Evolutionary conservation across 495 filamentous ascomycete species (phyloP).

Genomic region (Lichina pygmaea): DNA sequence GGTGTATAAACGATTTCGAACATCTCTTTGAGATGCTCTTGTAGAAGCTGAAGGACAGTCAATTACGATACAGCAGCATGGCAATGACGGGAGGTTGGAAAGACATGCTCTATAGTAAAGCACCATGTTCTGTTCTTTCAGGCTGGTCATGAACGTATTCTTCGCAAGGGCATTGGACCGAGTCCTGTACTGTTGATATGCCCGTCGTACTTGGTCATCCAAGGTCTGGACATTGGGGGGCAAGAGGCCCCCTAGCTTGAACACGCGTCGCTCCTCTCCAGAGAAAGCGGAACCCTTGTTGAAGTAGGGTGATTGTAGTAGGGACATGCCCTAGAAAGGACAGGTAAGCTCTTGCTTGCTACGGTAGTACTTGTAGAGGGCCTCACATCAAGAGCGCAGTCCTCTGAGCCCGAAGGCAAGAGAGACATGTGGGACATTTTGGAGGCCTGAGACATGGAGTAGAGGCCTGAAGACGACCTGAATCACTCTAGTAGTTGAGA

Average conservation of each 20-base stretch:
- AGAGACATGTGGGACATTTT: conserved; percentile 34
- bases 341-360: neutral
- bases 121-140: conserved; percentile 64
- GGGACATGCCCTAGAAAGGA: conserved; percentile 21
- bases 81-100: neutral
- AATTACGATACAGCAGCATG: neutral
- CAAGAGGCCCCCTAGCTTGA: conserved; percentile 44
- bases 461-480: too few relatives aligned
- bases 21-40: conserved; percentile 56
- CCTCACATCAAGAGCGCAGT: conserved; percentile 22
- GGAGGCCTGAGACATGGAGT: conserved; percentile 5
- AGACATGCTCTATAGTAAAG: conserved; percentile 36
- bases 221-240: conserved; percentile 49
- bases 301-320: conserved; percentile 43
- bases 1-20: conserved; percentile 75
- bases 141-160: conserved; percentile 58
- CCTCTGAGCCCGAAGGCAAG: conserved; percentile 32
- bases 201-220: conserved; percentile 52
- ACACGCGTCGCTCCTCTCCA: conserved; percentile 33
- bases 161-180: conserved; percentile 35
- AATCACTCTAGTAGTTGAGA: neutral
- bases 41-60: conserved; percentile 22
- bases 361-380: neutral
- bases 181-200: conserved; percentile 52
- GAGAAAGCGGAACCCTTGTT: conserved; percentile 72